Evolutionary conservation across 208 protist genomes (phyloP).

Genomic region (Porcisia deanei): DNA sequence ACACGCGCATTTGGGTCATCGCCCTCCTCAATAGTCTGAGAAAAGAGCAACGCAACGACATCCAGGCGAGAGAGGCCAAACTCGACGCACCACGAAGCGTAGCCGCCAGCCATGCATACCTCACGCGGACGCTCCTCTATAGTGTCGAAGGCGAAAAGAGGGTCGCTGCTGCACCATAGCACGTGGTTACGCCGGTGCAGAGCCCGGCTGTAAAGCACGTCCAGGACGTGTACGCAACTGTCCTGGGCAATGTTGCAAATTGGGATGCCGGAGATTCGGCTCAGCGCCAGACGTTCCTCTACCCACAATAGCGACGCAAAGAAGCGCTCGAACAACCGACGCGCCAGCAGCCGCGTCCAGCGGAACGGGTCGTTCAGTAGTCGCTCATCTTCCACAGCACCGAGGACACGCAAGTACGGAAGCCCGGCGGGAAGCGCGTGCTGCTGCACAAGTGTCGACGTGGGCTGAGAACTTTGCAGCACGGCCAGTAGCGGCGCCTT

Average conservation of each 20-base stretch:
- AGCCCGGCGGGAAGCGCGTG: slow-evolving; percentile 49
- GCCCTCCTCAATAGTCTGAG: slow-evolving; percentile 87
- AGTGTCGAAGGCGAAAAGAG: slow-evolving; percentile 66
- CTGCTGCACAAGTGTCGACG: slow-evolving; percentile 67
- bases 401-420: slow-evolving; percentile 79
- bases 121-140: slow-evolving; percentile 79
- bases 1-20: slow-evolving; percentile 75
- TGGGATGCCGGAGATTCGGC: slow-evolving; percentile 76
- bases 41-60: slow-evolving; percentile 89
- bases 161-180: slow-evolving; percentile 78
- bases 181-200: slow-evolving; percentile 77
- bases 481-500: slow-evolving; percentile 67
- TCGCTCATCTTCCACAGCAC: slow-evolving; percentile 81
- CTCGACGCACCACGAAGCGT: slow-evolving; percentile 85
- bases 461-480: slow-evolving; percentile 68
- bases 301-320: slow-evolving; percentile 82
- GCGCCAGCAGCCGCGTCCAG: slow-evolving; percentile 67
- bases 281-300: slow-evolving; percentile 83
- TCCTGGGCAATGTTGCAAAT: slow-evolving; percentile 88
- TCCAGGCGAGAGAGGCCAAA: slow-evolving; percentile 85
- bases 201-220: slow-evolving; percentile 80
- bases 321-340: slow-evolving; percentile 78
- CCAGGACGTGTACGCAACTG: slow-evolving; percentile 82
- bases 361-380: slow-evolving; percentile 87
- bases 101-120: slow-evolving; percentile 82